Evolutionary conservation across 164 flowering plant species (phyloP).

Genomic region (grape (Vitis vinifera)): ASM3070453v1 NC_081805.1:25611501-25612000

Average conservation of each 20-base stretch:
- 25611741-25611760: not conserved
- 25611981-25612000: no score
- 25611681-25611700: conserved; percentile 80
- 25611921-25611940: no score
- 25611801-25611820: no score
- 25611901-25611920: no score
- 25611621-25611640: conserved; percentile 81
- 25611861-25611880: no score
- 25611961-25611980: no score
- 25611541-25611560: conserved; percentile 91
- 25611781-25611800: no score
- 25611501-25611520: not conserved
- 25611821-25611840: no score
- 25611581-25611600: conserved; percentile 81
- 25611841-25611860: no score
- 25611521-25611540: conserved; percentile 72
- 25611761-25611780: no score
- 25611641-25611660: conserved; percentile 78
- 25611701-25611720: conserved; percentile 78
- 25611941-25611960: no score
- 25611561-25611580: conserved; percentile 66
- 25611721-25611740: conserved; percentile 79
- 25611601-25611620: conserved; percentile 79
- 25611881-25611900: no score
- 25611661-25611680: conserved; percentile 81